A percentile compares a stretch with the other conserved stretches of the same genome.
phyloP scores from a whole-genome alignment of 2,329 filamentous ascomycete species.

The Ceratocystis harringtonii region DNA sequence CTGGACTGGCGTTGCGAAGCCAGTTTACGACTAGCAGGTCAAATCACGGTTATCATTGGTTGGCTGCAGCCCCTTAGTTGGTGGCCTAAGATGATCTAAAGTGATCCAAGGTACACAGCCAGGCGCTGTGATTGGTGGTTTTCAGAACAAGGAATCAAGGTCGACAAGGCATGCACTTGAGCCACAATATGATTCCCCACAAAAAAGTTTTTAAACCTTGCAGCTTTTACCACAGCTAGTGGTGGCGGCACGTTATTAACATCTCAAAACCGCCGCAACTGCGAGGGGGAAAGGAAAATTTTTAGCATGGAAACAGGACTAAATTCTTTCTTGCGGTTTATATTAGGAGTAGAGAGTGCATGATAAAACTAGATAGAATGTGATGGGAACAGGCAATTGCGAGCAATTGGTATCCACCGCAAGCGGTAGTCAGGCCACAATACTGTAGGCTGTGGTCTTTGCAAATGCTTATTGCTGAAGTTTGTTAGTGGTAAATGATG shows the following conservation, averaged over 20 bases:
- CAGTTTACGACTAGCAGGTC: neutral
- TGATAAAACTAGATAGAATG: neutral
- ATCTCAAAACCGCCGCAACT: neutral
- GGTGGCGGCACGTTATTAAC: neutral
- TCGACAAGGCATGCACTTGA: conserved; percentile 5
- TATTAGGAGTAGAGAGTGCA: neutral
- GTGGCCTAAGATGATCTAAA: neutral
- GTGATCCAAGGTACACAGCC: neutral
- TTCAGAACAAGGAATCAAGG: neutral
- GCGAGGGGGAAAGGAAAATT: neutral
- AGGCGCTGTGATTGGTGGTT: neutral
- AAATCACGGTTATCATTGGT: neutral
- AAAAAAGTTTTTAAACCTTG: conserved; percentile 9
- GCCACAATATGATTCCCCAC: conserved; percentile 8
- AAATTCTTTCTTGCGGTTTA: neutral
- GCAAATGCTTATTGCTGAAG: neutral
- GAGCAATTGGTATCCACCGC: neutral
- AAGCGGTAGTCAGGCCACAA: neutral
- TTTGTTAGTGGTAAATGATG: neutral
- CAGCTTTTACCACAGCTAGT: neutral
- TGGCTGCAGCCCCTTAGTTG: neutral
- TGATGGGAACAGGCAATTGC: neutral
- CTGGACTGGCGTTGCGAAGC: no score
- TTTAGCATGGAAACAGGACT: neutral
- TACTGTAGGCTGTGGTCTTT: neutral